phyloP scores from a whole-genome alignment of 2,329 filamentous ascomycete species.

The Trichothecium roseum region DNA sequence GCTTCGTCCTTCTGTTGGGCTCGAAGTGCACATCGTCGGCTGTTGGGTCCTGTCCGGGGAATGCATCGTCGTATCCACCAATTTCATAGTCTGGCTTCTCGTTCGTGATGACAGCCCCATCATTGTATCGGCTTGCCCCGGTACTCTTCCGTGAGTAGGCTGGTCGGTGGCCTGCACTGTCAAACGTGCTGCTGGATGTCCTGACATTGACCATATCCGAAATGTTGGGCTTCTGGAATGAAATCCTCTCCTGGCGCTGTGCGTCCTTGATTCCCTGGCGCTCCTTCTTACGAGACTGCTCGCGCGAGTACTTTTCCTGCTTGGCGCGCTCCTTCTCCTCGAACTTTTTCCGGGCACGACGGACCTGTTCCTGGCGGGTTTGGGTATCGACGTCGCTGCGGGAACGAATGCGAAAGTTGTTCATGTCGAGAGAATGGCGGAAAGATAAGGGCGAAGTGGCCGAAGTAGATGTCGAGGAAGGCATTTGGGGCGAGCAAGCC shows the following conservation, averaged over 20 bases:
- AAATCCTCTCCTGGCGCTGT: conserved; percentile 22
- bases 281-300: conserved; percentile 47
- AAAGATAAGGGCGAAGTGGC: conserved; percentile 32
- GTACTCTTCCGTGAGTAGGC: conserved; percentile 17
- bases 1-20: conserved; percentile 8
- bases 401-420: conserved; percentile 48
- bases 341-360: conserved; percentile 51
- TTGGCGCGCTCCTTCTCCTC: conserved; percentile 51
- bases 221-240: neutral
- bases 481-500: conserved; percentile 13
- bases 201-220: too few relatives aligned
- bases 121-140: conserved; percentile 26
- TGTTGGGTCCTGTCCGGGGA: conserved; percentile 15
- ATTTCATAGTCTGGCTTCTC: too few relatives aligned
- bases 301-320: conserved; percentile 51
- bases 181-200: conserved; percentile 17
- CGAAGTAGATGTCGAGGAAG: conserved; percentile 15
- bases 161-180: conserved; percentile 16
- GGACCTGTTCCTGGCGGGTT: conserved; percentile 45
- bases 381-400: conserved; percentile 49
- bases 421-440: conserved; percentile 46
- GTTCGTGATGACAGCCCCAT: conserved; percentile 16
- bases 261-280: conserved; percentile 48
- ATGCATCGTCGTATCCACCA: too few relatives aligned
- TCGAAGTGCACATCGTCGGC: conserved; percentile 5